These are phyloP conservation scores for Pleomassaria siparia DNA, from an alignment of 2,329 filamentous ascomycete species.

Conservation along the genomic window DNA sequence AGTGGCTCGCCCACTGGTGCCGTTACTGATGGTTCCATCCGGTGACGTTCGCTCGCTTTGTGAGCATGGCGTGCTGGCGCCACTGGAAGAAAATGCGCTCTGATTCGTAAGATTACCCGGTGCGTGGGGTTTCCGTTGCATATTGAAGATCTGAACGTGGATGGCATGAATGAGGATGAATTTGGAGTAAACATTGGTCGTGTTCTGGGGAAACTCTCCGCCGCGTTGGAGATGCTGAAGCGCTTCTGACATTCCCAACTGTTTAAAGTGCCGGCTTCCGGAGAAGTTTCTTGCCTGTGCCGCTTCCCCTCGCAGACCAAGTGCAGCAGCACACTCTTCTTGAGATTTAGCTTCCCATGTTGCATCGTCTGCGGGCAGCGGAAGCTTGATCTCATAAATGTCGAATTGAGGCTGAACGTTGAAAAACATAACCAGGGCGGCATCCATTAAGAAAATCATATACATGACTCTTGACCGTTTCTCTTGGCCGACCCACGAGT, in stretches of 20 bases:
- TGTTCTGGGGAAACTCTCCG: constrained; percentile 62
- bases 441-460: constrained; percentile 65
- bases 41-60: constrained; percentile 61
- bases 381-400: constrained; percentile 63
- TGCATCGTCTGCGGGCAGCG: constrained; percentile 72
- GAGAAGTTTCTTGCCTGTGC: constrained; percentile 61
- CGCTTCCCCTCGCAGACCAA: constrained; percentile 63
- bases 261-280: constrained; percentile 64
- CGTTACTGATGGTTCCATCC: constrained; percentile 35
- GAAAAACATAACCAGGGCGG: constrained; percentile 70
- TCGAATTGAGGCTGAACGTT: constrained; percentile 67
- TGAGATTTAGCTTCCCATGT: constrained; percentile 68
- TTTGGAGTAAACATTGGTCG: constrained; percentile 72
- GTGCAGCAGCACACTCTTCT: constrained; percentile 63
- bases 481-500: constrained; percentile 70
- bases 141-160: constrained; percentile 62
- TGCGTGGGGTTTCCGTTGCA: constrained; percentile 47
- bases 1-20: constrained; percentile 44
- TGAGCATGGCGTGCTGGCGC: constrained; percentile 59
- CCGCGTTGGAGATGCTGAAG: constrained; percentile 63
- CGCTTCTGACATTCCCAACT: constrained; percentile 64
- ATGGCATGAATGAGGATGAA: constrained; percentile 73
- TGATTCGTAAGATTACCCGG: constrained; percentile 23
- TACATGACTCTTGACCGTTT: constrained; percentile 66
- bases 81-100: constrained; percentile 40